A percentile compares a stretch with the other conserved stretches of the same genome.
Conservation (phyloP, 805 yeast genomes). For the Zygosaccharomyces gambellarensis region DNA sequence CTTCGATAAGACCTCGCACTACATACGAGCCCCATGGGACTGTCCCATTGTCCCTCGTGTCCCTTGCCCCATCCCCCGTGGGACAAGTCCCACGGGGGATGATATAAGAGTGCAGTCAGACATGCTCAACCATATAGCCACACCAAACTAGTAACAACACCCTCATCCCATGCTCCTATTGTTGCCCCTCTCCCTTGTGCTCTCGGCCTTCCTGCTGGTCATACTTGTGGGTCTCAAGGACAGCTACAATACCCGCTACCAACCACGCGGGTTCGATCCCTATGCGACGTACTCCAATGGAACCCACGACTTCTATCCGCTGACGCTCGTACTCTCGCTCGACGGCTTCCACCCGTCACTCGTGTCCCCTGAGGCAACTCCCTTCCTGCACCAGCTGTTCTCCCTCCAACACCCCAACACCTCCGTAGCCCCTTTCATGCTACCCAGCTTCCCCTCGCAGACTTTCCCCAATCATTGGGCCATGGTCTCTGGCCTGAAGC, state of each 20-base stretch:
- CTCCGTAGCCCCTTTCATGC: slow-evolving; percentile 63
- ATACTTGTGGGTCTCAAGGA: slow-evolving; percentile 1
- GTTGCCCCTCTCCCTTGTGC: background rate
- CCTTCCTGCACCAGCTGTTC: slow-evolving; percentile 58
- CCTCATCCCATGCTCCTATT: background rate
- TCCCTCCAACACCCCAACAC: slow-evolving; percentile 32
- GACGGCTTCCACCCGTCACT: slow-evolving; percentile 94
- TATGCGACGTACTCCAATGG: slow-evolving; percentile 43
- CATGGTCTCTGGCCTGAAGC: slow-evolving; percentile 77
- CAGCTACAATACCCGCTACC: background rate
- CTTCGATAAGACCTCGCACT: background rate
- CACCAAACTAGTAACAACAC: too few species aligned
- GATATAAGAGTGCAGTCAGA: background rate
- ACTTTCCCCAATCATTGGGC: slow-evolving; percentile 94
- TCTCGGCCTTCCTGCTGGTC: background rate
- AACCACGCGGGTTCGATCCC: slow-evolving; percentile 17
- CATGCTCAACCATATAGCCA: too few species aligned
- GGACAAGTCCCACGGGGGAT: background rate
- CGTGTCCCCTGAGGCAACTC: slow-evolving; percentile 61
- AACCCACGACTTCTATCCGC: slow-evolving; percentile 65
- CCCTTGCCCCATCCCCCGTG: background rate
- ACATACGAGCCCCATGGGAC: background rate
- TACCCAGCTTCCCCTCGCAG: slow-evolving; percentile 81
- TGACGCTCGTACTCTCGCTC: slow-evolving; percentile 73
- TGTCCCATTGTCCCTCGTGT: background rate